Percentiles rank a stretch among this genome's conserved stretches.
These are phyloP conservation scores for Ceriops decandra DNA, from an alignment of 345 rosid genomes.

Conservation along the genomic window DNA sequence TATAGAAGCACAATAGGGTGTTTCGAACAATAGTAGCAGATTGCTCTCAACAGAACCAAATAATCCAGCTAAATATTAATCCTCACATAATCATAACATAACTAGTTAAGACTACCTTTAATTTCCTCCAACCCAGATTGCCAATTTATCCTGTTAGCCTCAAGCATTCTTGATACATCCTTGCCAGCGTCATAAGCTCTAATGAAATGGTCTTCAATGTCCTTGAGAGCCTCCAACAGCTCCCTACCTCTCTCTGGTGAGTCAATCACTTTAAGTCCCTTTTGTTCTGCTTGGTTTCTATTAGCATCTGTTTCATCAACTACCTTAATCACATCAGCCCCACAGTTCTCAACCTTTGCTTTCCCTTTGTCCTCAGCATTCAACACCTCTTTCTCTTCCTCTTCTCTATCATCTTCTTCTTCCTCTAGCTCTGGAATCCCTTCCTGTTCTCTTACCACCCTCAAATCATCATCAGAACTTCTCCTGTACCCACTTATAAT, in stretches of 20 bases:
- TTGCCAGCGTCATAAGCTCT: slow-evolving; percentile 75
- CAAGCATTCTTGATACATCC: slow-evolving; percentile 68
- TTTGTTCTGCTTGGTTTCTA: slow-evolving; percentile 36
- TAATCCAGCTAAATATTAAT: not conserved
- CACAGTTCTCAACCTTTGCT: slow-evolving; percentile 24
- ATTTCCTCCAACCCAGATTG: slow-evolving; percentile 54
- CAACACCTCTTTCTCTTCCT: slow-evolving; percentile 25
- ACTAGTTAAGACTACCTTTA: slow-evolving; percentile 43
- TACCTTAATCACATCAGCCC: slow-evolving; percentile 26
- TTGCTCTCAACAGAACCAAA: not conserved
- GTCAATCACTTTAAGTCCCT: slow-evolving; percentile 44
- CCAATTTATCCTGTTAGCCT: slow-evolving; percentile 49
- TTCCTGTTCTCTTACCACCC: slow-evolving; percentile 59
- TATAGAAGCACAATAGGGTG: no score
- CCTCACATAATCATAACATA: not conserved
- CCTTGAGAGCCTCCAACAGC: slow-evolving; percentile 63
- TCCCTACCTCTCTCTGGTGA: slow-evolving; percentile 58
- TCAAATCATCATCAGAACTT: slow-evolving; percentile 51
- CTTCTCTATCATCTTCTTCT: slow-evolving; percentile 30
- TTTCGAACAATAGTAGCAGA: no score
- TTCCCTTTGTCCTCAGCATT: slow-evolving; percentile 12
- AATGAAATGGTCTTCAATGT: slow-evolving; percentile 60
- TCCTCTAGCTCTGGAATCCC: slow-evolving; percentile 79
- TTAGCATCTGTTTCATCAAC: slow-evolving; percentile 23
- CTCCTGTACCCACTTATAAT: slow-evolving; percentile 43